phyloP scores from a whole-genome alignment of 768 basidiomycete species.

The Hericium erinaceus region DNA sequence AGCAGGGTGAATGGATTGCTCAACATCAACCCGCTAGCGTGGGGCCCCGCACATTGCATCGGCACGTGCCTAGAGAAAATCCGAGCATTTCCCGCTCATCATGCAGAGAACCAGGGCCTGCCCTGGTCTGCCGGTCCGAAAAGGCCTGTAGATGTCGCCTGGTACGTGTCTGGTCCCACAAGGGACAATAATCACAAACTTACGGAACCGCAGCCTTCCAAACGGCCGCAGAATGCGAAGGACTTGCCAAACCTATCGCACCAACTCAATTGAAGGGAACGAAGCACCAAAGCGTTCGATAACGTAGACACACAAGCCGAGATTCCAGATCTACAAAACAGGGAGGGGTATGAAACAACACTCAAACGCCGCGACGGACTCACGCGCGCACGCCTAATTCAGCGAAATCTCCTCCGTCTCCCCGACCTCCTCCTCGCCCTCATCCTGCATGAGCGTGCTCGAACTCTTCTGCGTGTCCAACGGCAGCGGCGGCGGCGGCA shows the following conservation, averaged over 20 bases:
- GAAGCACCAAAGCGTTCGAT: too few species aligned
- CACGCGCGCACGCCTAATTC: conserved; percentile 9
- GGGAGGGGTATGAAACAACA: neutral
- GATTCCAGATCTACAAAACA: too few species aligned
- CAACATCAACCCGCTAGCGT: too few species aligned
- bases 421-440: conserved; percentile 66
- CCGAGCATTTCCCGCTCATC: conserved; percentile 1
- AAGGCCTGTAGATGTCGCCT: neutral
- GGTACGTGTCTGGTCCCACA: too few species aligned
- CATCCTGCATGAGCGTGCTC: conserved; percentile 32
- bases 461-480: conserved; percentile 54
- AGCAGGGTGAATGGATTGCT: too few species aligned
- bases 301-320: too few species aligned
- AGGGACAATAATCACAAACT: too few species aligned
- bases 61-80: neutral
- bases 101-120: neutral
- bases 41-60: neutral
- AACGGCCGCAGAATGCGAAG: too few species aligned
- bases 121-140: neutral
- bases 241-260: too few species aligned
- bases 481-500: conserved; percentile 65
- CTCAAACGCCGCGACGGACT: neutral
- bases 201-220: too few species aligned
- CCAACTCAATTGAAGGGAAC: too few species aligned
- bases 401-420: conserved; percentile 63